Percentiles rank a stretch among this genome's conserved stretches.
Conservation (phyloP, 2,329 filamentous ascomycete species). For the Colletotrichum eremochloae region DNA sequence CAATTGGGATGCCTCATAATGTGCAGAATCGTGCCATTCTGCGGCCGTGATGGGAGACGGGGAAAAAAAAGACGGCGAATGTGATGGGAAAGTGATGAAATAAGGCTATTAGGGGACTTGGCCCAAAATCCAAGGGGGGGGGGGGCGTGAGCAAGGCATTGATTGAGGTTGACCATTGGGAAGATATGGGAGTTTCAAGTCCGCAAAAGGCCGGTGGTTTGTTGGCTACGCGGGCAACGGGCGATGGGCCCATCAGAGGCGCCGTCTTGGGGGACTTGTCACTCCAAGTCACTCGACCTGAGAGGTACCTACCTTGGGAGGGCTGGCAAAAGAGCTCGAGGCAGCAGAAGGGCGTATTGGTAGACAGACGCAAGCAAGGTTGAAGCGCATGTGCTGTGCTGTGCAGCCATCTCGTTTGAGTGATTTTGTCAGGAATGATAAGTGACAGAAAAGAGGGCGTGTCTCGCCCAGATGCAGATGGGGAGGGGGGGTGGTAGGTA, state of each 20-base stretch:
- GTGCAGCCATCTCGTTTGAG: constrained; percentile 38
- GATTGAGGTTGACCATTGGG: background rate
- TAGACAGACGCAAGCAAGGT: constrained; percentile 1
- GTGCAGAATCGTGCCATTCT: constrained; percentile 12
- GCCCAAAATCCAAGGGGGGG: background rate
- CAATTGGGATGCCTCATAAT: constrained; percentile 6
- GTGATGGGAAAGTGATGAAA: constrained; percentile 32
- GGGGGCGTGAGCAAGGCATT: constrained; percentile 20
- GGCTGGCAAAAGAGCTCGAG: background rate
- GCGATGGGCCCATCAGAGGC: background rate
- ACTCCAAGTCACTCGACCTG: constrained; percentile 34
- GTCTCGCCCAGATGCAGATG: background rate
- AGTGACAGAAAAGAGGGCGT: constrained; percentile 18
- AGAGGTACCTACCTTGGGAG: constrained; percentile 32
- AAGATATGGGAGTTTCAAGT: background rate
- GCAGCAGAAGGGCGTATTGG: background rate
- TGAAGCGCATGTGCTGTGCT: constrained; percentile 36
- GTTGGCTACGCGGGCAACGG: constrained; percentile 16
- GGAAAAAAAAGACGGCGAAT: background rate
- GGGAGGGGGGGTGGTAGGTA: constrained; percentile 3
- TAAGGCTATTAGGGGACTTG: background rate
- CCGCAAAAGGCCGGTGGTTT: background rate
- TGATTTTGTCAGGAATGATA: constrained; percentile 36
- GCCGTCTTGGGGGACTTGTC: background rate
- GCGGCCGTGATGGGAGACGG: constrained; percentile 27